phyloP scores from a whole-genome alignment of 495 filamentous ascomycete species.

The Xylaria sp. region DNA sequence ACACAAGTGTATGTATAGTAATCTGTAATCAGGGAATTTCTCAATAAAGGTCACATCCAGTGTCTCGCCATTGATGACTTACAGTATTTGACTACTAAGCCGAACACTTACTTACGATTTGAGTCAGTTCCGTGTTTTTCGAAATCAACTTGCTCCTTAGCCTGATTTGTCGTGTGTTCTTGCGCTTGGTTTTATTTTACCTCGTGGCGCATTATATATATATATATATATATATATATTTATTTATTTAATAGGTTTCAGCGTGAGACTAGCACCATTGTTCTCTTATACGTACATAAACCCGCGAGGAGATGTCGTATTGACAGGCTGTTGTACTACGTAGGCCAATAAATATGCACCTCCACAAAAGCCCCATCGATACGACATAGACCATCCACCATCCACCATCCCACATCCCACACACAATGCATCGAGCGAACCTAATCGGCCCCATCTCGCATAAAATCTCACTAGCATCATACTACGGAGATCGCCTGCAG shows the following conservation, averaged over 20 bases:
- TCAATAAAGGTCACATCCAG: not conserved
- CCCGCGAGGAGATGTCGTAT: not conserved
- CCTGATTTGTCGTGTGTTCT: not conserved
- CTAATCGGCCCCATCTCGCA: slow-evolving; percentile 24
- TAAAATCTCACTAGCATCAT: slow-evolving; percentile 7
- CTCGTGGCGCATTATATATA: not conserved
- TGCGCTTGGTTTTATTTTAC: not conserved
- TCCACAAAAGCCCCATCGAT: slow-evolving; percentile 23
- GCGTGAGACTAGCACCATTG: not conserved
- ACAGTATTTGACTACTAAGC: not conserved
- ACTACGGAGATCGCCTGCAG: not conserved
- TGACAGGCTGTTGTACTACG: slow-evolving; percentile 9
- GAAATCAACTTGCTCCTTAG: not conserved
- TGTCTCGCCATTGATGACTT: not conserved
- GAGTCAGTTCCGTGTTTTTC: not conserved
- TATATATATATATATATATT: not conserved
- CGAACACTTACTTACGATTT: not conserved
- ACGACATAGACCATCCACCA: no score
- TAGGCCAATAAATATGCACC: slow-evolving; percentile 16
- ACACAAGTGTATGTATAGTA: slow-evolving; percentile 1
- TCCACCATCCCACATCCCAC: no score
- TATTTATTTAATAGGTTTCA: not conserved
- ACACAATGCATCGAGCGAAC: slow-evolving; percentile 12
- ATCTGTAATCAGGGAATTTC: slow-evolving; percentile 1
- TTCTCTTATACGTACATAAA: not conserved